A percentile compares a stretch with the other conserved stretches of the same genome.
phyloP scores from a whole-genome alignment of 176 grass and related monocot genomes.

The Typha latifolia region DNA sequence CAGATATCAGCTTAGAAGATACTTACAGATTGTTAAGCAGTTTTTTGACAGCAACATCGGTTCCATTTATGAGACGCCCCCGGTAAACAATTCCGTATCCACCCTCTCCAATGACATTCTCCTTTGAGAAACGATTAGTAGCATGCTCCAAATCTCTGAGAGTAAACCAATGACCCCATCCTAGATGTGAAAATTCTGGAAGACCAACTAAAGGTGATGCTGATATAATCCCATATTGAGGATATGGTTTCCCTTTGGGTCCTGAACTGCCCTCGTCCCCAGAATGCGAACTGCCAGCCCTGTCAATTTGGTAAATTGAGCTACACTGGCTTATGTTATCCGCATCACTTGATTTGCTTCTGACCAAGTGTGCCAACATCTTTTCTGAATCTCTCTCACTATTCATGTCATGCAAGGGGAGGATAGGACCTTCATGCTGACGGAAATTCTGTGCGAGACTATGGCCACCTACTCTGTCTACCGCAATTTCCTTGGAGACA shows the following conservation, averaged over 20 bases:
- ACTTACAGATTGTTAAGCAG: constrained; percentile 69
- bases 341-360: constrained; percentile 56
- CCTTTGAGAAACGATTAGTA: constrained; percentile 56
- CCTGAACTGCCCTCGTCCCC: constrained; percentile 56
- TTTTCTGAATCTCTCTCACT: constrained; percentile 35
- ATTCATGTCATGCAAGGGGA: constrained; percentile 29
- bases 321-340: constrained; percentile 71
- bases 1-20: not conserved
- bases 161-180: constrained; percentile 80
- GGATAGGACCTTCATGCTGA: constrained; percentile 19
- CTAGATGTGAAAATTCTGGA: constrained; percentile 61
- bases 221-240: constrained; percentile 37
- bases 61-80: constrained; percentile 49
- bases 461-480: constrained; percentile 37
- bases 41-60: constrained; percentile 59
- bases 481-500: constrained; percentile 63
- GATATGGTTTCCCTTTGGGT: constrained; percentile 28
- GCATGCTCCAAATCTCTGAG: constrained; percentile 58
- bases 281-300: constrained; percentile 32
- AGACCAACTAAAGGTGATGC: constrained; percentile 62
- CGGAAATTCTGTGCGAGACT: constrained; percentile 24
- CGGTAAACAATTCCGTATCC: constrained; percentile 64
- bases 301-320: constrained; percentile 46
- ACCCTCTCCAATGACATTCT: constrained; percentile 62
- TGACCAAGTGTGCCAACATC: constrained; percentile 39